Evolutionary conservation across 2,329 filamentous ascomycete genomes (phyloP).

Genomic region (Aaosphaeria pasadenensis): DNA sequence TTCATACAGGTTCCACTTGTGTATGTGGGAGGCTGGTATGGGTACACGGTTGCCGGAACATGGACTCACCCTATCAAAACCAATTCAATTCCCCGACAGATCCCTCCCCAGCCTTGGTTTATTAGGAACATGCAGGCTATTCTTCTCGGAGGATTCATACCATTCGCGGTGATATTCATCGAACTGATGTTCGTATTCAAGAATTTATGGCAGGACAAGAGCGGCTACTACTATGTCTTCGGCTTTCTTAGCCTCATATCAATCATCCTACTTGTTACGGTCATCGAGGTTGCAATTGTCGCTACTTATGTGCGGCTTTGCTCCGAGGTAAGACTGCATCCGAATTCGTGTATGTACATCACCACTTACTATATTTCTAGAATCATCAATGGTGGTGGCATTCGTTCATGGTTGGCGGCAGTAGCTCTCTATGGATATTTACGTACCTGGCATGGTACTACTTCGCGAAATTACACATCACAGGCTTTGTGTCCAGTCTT

Average conservation of each 20-base stretch:
- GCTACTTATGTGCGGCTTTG: constrained; percentile 80
- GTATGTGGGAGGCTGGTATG: constrained; percentile 75
- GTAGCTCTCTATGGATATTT: constrained; percentile 78
- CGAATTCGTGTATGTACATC: background rate
- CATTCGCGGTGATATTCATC: constrained; percentile 85
- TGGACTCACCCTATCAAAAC: constrained; percentile 86
- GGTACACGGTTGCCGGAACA: constrained; percentile 62
- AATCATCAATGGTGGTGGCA: constrained; percentile 95
- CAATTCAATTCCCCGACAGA: constrained; percentile 65
- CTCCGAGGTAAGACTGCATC: constrained; percentile 56
- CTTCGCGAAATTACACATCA: constrained; percentile 73
- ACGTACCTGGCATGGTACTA: constrained; percentile 83
- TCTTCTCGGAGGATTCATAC: constrained; percentile 72
- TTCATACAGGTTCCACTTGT: constrained; percentile 83
- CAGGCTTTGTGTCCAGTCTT: constrained; percentile 73
- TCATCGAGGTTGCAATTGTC: constrained; percentile 81
- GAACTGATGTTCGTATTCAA: constrained; percentile 85
- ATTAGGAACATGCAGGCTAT: constrained; percentile 60
- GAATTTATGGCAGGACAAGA: constrained; percentile 86
- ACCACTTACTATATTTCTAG: constrained; percentile 30
- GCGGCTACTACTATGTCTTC: constrained; percentile 88
- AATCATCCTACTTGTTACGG: constrained; percentile 68
- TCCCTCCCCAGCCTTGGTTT: constrained; percentile 77
- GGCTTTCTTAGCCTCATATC: constrained; percentile 77
- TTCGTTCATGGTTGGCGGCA: constrained; percentile 75